Percentiles rank a stretch among this genome's conserved stretches.
Evolutionary conservation across 306 rosid species (phyloP).

Genomic region (Alnus glutinosa): DNA sequence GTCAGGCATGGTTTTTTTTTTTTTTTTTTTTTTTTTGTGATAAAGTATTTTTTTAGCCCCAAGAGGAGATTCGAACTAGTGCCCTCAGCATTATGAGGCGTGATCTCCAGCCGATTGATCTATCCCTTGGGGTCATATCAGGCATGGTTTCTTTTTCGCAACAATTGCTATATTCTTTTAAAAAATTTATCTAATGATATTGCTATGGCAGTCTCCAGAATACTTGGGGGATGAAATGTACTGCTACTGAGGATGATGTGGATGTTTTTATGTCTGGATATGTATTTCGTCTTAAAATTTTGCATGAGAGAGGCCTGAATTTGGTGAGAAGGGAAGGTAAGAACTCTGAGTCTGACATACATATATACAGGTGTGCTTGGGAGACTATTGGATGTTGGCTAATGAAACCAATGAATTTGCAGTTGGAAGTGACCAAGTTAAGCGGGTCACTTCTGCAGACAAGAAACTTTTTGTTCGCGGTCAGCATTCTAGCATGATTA

Average conservation of each 20-base stretch:
- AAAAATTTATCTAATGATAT: constrained; percentile 31
- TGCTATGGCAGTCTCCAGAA: constrained; percentile 74
- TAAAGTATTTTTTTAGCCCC: no score
- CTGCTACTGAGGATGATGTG: constrained; percentile 74
- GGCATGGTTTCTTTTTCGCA: constrained; percentile 14
- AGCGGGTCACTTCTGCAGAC: constrained; percentile 59
- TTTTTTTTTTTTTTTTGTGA: not conserved
- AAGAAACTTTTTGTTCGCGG: constrained; percentile 63
- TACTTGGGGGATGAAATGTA: constrained; percentile 70
- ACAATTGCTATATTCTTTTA: constrained; percentile 23
- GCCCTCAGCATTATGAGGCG: no score
- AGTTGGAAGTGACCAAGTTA: constrained; percentile 59
- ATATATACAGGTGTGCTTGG: constrained; percentile 1
- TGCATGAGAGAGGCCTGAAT: constrained; percentile 91
- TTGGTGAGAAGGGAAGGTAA: constrained; percentile 69
- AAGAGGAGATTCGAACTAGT: no score
- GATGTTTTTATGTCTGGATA: constrained; percentile 81
- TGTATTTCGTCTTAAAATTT: constrained; percentile 86
- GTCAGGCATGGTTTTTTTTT: constrained; percentile 17
- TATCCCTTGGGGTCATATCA: not conserved
- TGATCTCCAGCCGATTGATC: no score
- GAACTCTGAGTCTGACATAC: constrained; percentile 26
- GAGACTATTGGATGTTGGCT: constrained; percentile 23
- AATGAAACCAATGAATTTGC: constrained; percentile 34
- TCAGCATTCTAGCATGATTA: constrained; percentile 92